phyloP scores from a whole-genome alignment of 1,139 yeast species.

The Geotrichum cucujoidarum region DNA sequence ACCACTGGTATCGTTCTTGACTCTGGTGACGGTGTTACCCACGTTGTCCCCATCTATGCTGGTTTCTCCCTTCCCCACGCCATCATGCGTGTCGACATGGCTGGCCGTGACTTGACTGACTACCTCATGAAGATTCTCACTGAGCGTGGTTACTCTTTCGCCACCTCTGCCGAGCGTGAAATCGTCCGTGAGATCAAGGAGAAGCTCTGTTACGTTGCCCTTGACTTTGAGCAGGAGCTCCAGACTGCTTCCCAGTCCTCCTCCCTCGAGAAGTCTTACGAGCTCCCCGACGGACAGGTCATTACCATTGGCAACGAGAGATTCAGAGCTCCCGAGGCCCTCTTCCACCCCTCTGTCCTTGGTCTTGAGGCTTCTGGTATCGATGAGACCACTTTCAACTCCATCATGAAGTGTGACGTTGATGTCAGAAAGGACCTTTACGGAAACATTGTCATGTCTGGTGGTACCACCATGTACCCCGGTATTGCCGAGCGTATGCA shows the following conservation, averaged over 20 bases:
- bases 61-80: constrained; percentile 99
- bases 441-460: constrained; percentile 99
- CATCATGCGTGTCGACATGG: constrained; percentile 96
- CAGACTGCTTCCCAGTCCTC: constrained; percentile 99
- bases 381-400: constrained; percentile 98
- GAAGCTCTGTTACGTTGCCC: constrained; percentile 96
- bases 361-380: constrained; percentile 99
- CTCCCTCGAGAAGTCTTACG: constrained; percentile 97
- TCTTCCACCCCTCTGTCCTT: constrained; percentile 96
- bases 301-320: constrained; percentile 99
- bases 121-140: constrained; percentile 96
- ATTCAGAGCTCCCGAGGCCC: constrained; percentile 99
- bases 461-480: constrained; percentile 99
- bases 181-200: constrained; percentile 99
- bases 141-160: constrained; percentile 98
- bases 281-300: constrained; percentile 99
- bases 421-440: constrained; percentile 98
- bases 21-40: constrained; percentile 99
- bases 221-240: constrained; percentile 95
- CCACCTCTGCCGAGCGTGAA: constrained; percentile 99
- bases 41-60: constrained; percentile 99
- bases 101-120: constrained; percentile 99
- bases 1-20: constrained; percentile 99
- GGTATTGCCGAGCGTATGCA: constrained; percentile 99
- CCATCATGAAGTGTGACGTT: constrained; percentile 98